These are phyloP conservation scores for Strobilomyces dryophilus DNA, from an alignment of 768 basidiomycete genomes.

Conservation along the genomic window DNA sequence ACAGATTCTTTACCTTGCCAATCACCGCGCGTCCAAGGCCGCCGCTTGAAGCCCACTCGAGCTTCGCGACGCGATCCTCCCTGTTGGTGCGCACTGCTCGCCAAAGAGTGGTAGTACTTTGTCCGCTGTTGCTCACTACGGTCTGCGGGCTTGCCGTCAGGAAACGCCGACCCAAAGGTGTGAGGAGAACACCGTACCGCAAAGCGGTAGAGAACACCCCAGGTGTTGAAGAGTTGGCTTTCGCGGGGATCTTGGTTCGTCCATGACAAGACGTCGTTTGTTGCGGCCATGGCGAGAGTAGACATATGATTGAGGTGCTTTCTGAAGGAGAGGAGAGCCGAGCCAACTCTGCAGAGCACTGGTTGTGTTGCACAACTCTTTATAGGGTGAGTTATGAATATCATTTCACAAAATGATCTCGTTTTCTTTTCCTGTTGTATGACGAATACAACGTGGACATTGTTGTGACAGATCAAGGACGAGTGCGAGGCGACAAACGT, in stretches of 20 bases:
- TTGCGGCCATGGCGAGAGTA: slow-evolving; percentile 44
- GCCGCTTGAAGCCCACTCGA: slow-evolving; percentile 82
- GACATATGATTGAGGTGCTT: slow-evolving; percentile 30
- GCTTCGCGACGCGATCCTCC: slow-evolving; percentile 83
- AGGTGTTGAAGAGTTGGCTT: slow-evolving; percentile 77
- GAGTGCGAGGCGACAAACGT: slow-evolving; percentile 68
- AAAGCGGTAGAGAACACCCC: slow-evolving; percentile 80
- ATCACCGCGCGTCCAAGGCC: slow-evolving; percentile 82
- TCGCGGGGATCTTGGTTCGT: slow-evolving; percentile 83
- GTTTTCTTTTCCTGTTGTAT: slow-evolving; percentile 42
- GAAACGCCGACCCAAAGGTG: slow-evolving; percentile 15
- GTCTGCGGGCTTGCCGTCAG: slow-evolving; percentile 48
- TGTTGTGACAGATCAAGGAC: slow-evolving; percentile 63
- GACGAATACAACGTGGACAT: slow-evolving; percentile 73
- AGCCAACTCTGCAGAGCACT: slow-evolving; percentile 21
- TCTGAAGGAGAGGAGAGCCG: slow-evolving; percentile 30
- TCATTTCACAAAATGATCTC: slow-evolving; percentile 44
- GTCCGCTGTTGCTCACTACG: slow-evolving; percentile 54
- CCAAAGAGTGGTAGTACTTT: slow-evolving; percentile 74
- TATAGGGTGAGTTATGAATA: slow-evolving; percentile 48
- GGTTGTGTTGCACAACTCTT: slow-evolving; percentile 34
- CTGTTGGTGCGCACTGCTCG: slow-evolving; percentile 79
- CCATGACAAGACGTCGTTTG: slow-evolving; percentile 78
- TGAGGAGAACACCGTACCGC: slow-evolving; percentile 43
- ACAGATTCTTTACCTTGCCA: slow-evolving; percentile 57